These are phyloP conservation scores for Hanseniaspora thailandica DNA, from an alignment of 805 yeast genomes.

Conservation along the genomic window DNA sequence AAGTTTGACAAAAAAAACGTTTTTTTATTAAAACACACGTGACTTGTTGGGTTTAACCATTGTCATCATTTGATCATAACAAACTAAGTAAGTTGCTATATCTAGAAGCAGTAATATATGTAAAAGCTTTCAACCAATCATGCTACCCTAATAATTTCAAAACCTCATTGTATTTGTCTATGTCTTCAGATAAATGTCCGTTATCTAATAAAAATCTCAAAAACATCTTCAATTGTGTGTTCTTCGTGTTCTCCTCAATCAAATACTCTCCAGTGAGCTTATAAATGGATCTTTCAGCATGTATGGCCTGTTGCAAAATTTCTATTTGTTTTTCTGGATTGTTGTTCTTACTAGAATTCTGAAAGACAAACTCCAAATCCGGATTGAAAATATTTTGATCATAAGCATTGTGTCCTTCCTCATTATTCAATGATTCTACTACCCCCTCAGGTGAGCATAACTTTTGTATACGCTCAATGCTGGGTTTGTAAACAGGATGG, in stretches of 20 bases:
- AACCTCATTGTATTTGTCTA: neutral
- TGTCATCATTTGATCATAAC: too few species aligned
- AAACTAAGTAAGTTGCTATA: too few species aligned
- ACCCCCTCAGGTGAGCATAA: neutral
- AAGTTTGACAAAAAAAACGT: neutral
- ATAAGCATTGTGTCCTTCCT: neutral
- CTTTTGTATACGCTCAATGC: neutral
- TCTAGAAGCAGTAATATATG: too few species aligned
- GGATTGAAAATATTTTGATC: neutral
- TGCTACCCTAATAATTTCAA: neutral
- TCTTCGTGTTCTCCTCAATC: neutral
- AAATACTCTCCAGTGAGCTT: neutral
- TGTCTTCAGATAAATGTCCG: neutral
- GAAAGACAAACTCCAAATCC: constrained; percentile 7
- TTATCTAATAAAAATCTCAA: constrained; percentile 3
- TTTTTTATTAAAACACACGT: neutral
- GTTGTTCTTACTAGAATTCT: neutral
- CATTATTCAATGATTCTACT: neutral
- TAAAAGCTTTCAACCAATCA: too few species aligned
- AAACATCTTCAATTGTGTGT: constrained; percentile 16
- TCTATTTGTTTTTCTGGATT: constrained; percentile 7
- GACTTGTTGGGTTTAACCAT: neutral
- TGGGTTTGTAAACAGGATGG: constrained; percentile 5
- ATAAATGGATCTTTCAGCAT: neutral
- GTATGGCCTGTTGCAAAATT: neutral